Percentiles rank a stretch among this genome's conserved stretches.
Evolutionary conservation across 23 red algal species (phyloP).

Genomic region (Gracilaria domingensis): DNA sequence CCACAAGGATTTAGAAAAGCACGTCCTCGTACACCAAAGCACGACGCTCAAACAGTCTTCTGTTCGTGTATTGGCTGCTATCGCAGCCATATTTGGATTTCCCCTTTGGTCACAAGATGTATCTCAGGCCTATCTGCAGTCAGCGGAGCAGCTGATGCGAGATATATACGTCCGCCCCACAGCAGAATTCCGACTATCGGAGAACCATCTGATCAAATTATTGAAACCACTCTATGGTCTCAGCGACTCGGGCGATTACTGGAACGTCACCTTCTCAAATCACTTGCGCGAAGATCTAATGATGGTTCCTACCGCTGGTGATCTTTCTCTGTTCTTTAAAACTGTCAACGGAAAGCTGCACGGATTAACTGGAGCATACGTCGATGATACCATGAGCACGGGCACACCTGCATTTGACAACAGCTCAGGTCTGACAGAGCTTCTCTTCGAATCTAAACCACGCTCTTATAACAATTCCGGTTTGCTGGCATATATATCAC

Average conservation of each 20-base stretch:
- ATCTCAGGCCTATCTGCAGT: constrained; percentile 1
- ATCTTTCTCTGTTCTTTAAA: constrained; percentile 30
- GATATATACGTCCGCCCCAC: constrained; percentile 1
- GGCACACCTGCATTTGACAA: neutral
- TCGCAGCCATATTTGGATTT: constrained; percentile 19
- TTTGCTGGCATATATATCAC: constrained; percentile 8
- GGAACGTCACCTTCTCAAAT: neutral
- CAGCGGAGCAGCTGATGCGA: neutral
- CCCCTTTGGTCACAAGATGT: constrained; percentile 13
- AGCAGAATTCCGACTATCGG: neutral
- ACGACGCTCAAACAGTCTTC: constrained; percentile 4
- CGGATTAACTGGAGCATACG: neutral
- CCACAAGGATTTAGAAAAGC: constrained; percentile 1
- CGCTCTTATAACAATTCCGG: neutral
- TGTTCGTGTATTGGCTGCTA: neutral
- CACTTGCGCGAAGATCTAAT: constrained; percentile 26
- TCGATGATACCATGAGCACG: constrained; percentile 6
- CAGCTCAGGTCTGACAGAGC: neutral
- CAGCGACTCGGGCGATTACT: constrained; percentile 22
- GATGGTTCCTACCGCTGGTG: constrained; percentile 17
- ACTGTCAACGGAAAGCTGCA: neutral
- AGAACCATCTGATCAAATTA: neutral
- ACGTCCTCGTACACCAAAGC: neutral
- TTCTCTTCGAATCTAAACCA: neutral
- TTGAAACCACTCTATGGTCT: neutral